A percentile compares a stretch with the other conserved stretches of the same genome.
Evolutionary conservation across 2,329 filamentous ascomycete species (phyloP).

Genomic region (Stagonosporopsis rhizophila): DNA sequence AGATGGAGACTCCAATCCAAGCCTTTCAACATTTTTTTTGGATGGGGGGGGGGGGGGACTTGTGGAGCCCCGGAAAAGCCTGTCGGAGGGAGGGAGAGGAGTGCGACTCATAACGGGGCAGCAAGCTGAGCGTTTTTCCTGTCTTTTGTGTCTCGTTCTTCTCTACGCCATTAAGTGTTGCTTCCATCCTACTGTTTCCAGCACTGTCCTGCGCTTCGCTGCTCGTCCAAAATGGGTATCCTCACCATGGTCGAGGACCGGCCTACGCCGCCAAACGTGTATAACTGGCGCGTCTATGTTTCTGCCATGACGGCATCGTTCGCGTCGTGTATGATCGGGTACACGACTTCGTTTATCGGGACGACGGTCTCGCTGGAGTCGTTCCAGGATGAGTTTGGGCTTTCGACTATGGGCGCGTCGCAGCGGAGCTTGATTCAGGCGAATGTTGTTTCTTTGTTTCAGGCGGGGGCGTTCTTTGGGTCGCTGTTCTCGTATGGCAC

Average conservation of each 20-base stretch:
- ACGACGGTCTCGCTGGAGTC: conserved; percentile 75
- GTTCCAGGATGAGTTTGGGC: conserved; percentile 72
- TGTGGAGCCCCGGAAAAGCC: conserved; percentile 21
- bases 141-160: background rate
- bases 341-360: conserved; percentile 78
- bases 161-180: background rate
- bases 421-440: conserved; percentile 68
- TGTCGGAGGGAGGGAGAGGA: background rate
- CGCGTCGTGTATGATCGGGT: conserved; percentile 66
- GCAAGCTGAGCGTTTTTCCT: background rate
- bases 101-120: conserved; percentile 15
- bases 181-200: no score
- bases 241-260: conserved; percentile 50
- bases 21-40: conserved; percentile 9
- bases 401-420: conserved; percentile 57
- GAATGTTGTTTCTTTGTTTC: conserved; percentile 83
- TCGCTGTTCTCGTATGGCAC: conserved; percentile 63
- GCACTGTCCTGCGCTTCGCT: no score
- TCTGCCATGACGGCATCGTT: conserved; percentile 63
- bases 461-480: conserved; percentile 85
- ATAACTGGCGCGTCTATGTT: conserved; percentile 66
- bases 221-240: conserved; percentile 43
- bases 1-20: conserved; percentile 21
- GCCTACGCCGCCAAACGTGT: conserved; percentile 64
- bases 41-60: conserved; percentile 8